Evolutionary conservation across 2,329 filamentous ascomycete genomes (phyloP), one percentile per base, ranked within the genome.

Genomic region (Venturiaceae sp.): DNA sequence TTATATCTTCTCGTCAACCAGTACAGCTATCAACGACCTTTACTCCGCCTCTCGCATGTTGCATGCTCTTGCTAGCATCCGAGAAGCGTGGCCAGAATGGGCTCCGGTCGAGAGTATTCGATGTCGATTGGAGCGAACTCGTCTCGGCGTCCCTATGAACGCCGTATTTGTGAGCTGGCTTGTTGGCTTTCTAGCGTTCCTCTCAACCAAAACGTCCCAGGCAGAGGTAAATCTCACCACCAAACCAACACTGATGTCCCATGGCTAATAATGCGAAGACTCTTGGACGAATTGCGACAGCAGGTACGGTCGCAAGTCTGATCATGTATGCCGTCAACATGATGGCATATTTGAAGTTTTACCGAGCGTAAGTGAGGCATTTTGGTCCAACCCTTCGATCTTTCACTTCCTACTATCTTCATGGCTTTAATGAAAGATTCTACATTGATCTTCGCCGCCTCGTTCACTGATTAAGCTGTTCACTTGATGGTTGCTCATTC

Each of bases 1-100:
- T 59, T 76, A 73, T 64, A 68, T 77, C 41, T 75, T 77, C 62
- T 74, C 74, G 0, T 73, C 74, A 1, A 70, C 71, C 28, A 72
- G 72, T 1, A 70, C 70, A 7, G 74, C 71, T 1, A 71, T 75
- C 57, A 76, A 74, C 60, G 68, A 69, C 7, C 66, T 77, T 30
- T 77, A 76, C 63, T 68, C 72, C 36, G 71, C 73, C 21, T 74
- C 71, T 13, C 67, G 75, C 53, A 64, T 75, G 9, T 64, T 77
- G 21, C 74, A 77, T 65, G 74, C 74, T 1, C 66, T 77, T 55
- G 74, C 75, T 26, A 67, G 59, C 60, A 73, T 71, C 55, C 68
- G 66, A 30, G 72, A 71, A 60, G 74, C 67, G 26, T 75, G 71
- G 69, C 72, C 71, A 28, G 61, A 68, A 28, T 74, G 66, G 65